phyloP scores from a whole-genome alignment of 2,329 filamentous ascomycete species.

The Diplodia sapinea region DNA sequence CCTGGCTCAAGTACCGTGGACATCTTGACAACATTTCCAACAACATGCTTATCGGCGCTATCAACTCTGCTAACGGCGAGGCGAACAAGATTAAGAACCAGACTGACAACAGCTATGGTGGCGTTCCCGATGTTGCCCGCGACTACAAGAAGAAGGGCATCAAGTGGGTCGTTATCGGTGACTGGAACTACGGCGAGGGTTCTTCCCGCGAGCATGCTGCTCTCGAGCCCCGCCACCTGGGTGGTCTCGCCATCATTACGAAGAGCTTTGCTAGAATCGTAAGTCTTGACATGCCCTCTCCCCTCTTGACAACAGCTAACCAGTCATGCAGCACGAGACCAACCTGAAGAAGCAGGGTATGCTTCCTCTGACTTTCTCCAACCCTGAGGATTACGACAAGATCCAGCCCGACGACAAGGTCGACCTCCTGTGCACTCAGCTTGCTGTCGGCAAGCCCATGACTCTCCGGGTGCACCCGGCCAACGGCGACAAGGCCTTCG shows the following conservation, averaged over 20 bases:
- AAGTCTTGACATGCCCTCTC: constrained; percentile 37
- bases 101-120: constrained; percentile 80
- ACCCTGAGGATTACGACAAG: constrained; percentile 97
- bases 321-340: constrained; percentile 78
- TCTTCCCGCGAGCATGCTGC: constrained; percentile 97
- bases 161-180: constrained; percentile 95
- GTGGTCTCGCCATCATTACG: constrained; percentile 95
- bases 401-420: constrained; percentile 92
- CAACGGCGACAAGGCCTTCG: constrained; percentile 75
- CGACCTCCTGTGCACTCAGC: constrained; percentile 85
- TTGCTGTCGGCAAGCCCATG: constrained; percentile 90
- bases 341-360: constrained; percentile 99
- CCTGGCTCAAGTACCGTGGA: constrained; percentile 98
- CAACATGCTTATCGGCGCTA: constrained; percentile 98
- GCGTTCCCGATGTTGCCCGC: constrained; percentile 91
- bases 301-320: constrained; percentile 3
- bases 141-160: constrained; percentile 98
- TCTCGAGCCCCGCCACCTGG: constrained; percentile 95
- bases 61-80: constrained; percentile 94
- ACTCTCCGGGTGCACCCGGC: constrained; percentile 92
- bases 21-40: constrained; percentile 99
- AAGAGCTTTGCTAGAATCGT: constrained; percentile 94
- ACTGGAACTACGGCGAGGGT: constrained; percentile 99
- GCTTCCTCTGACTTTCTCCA: constrained; percentile 93
- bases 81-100: constrained; percentile 97